Conservation (phyloP, 306 rosid genomes). For the Sicyos baderoa region DNA sequence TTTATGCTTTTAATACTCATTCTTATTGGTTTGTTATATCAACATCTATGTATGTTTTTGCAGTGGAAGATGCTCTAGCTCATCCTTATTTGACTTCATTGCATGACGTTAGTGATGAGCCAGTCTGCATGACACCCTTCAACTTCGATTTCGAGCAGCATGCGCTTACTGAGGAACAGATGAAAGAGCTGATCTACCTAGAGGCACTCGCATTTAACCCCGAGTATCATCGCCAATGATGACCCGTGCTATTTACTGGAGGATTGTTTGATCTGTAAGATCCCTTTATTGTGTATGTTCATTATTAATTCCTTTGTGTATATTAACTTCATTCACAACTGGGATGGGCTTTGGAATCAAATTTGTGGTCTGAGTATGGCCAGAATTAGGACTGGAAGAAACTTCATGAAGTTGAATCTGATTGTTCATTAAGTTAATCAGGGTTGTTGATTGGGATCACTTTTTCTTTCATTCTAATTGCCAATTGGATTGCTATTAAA, state of each 20-base stretch:
- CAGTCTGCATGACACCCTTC: slow-evolving; percentile 90
- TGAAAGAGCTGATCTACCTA: slow-evolving; percentile 82
- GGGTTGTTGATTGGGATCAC: background rate
- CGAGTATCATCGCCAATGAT: slow-evolving; percentile 52
- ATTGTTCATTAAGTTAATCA: slow-evolving; percentile 2
- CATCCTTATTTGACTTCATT: slow-evolving; percentile 91
- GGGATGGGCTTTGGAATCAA: slow-evolving; percentile 8
- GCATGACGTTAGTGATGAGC: slow-evolving; percentile 97
- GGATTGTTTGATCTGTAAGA: slow-evolving; percentile 18
- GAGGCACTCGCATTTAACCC: slow-evolving; percentile 98
- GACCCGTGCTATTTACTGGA: slow-evolving; percentile 14
- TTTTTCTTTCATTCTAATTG: background rate
- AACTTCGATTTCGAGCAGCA: slow-evolving; percentile 97
- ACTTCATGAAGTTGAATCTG: slow-evolving; percentile 18
- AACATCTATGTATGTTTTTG: background rate
- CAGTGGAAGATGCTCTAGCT: slow-evolving; percentile 90
- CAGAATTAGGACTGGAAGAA: slow-evolving; percentile 17
- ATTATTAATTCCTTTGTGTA: slow-evolving; percentile 21
- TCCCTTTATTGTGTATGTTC: slow-evolving; percentile 16
- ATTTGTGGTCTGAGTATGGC: slow-evolving; percentile 11
- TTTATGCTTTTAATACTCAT: background rate
- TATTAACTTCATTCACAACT: slow-evolving; percentile 13
- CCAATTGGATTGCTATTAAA: too few relatives aligned
- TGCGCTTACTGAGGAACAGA: slow-evolving; percentile 86
- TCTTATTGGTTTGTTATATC: background rate